A percentile compares a stretch with the other conserved stretches of the same genome.
These are phyloP conservation scores for Cruciata laevipes DNA, from an alignment of 257 asterid species.

Conservation along the genomic window DNA sequence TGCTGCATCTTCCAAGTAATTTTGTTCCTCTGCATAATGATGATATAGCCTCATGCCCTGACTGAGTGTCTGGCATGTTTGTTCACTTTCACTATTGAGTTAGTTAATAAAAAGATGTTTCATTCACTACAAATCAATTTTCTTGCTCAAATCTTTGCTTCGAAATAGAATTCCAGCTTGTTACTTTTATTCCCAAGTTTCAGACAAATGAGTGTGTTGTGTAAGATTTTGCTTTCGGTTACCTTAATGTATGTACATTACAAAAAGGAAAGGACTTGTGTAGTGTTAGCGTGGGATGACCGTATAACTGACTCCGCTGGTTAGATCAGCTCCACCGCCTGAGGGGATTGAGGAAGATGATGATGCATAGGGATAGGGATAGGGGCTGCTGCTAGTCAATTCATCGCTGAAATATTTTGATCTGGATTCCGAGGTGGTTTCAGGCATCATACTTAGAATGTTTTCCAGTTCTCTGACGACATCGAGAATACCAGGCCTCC, in stretches of 20 bases:
- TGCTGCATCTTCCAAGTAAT: neutral
- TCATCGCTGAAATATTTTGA: constrained; percentile 19
- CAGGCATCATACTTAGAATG: constrained; percentile 40
- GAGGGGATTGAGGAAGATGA: constrained; percentile 28
- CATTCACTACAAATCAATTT: no score
- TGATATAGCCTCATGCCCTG: neutral
- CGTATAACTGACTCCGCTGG: constrained; percentile 42
- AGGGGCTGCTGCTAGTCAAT: constrained; percentile 9
- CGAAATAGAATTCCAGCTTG: no score
- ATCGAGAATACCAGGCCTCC: constrained; percentile 62
- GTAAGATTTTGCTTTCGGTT: no score
- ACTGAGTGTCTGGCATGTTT: neutral
- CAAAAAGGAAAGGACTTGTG: neutral
- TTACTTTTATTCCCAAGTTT: no score
- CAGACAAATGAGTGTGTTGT: no score
- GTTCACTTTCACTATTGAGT: neutral
- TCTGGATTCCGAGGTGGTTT: constrained; percentile 28
- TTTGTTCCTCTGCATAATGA: neutral
- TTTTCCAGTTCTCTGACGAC: constrained; percentile 73
- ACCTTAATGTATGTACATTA: neutral
- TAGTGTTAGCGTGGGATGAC: constrained; percentile 50
- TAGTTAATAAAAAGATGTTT: neutral
- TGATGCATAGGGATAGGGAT: constrained; percentile 17
- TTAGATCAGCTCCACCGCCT: constrained; percentile 56
- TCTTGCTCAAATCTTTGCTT: no score